Conservation (phyloP, 371 early-diverging fungal genomes). For the Coemansia sp. region DNA sequence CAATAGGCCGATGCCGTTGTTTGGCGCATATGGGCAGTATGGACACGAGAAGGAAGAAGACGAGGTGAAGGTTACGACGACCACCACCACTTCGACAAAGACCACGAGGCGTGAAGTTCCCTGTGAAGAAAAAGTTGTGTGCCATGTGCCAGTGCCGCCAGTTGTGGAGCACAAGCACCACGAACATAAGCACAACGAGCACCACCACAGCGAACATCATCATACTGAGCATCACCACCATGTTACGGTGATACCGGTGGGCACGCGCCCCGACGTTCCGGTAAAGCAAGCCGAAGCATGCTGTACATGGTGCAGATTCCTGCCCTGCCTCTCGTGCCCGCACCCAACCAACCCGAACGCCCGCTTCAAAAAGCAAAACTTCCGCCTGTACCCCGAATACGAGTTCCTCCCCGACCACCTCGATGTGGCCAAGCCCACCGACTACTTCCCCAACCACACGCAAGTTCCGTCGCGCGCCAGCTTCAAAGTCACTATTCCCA, state of each 20-base stretch:
- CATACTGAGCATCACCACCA: conserved; percentile 15
- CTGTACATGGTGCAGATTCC: conserved; percentile 51
- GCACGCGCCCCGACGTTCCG: conserved; percentile 20
- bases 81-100: conserved; percentile 42
- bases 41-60: conserved; percentile 22
- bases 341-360: conserved; percentile 50
- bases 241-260: conserved; percentile 29
- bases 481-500: conserved; percentile 41
- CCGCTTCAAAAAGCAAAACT: conserved; percentile 49
- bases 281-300: conserved; percentile 36
- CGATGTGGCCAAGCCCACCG: conserved; percentile 29
- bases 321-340: conserved; percentile 49
- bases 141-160: conserved; percentile 16
- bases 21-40: conserved; percentile 14
- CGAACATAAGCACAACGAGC: conserved; percentile 16
- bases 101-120: conserved; percentile 19
- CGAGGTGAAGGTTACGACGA: conserved; percentile 34
- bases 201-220: conserved; percentile 1
- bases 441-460: conserved; percentile 48
- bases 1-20: conserved; percentile 29
- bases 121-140: conserved; percentile 14
- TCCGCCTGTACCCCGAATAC: conserved; percentile 52
- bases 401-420: conserved; percentile 48
- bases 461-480: conserved; percentile 32
- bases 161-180: conserved; percentile 5